phyloP scores from a whole-genome alignment of 2,329 filamentous ascomycete species.

The Aspergillus pseudoglaucus region DNA sequence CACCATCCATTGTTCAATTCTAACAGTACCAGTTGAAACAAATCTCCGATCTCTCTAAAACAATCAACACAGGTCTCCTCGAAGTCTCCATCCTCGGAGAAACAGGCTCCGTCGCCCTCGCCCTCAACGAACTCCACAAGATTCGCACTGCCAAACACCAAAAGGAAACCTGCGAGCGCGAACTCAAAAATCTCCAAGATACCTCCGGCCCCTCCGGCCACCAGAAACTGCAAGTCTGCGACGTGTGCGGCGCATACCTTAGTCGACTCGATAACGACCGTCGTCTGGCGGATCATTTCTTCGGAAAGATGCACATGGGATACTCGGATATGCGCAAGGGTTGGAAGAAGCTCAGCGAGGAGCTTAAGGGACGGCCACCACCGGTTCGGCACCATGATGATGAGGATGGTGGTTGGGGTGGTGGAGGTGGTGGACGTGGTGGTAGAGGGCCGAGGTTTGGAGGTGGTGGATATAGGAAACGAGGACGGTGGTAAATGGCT shows the following conservation, averaged over 20 bases:
- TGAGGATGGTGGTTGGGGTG: slow-evolving; percentile 47
- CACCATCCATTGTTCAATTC: not conserved
- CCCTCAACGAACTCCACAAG: slow-evolving; percentile 82
- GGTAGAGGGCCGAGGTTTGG: slow-evolving; percentile 38
- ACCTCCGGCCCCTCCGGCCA: slow-evolving; percentile 89
- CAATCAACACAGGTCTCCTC: slow-evolving; percentile 72
- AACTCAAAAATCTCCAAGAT: slow-evolving; percentile 84
- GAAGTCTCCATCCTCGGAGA: slow-evolving; percentile 84
- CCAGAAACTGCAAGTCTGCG: slow-evolving; percentile 97
- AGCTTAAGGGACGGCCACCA: slow-evolving; percentile 67
- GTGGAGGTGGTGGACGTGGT: slow-evolving; percentile 36
- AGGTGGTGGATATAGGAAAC: slow-evolving; percentile 38
- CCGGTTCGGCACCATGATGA: slow-evolving; percentile 53
- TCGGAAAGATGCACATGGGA: slow-evolving; percentile 98
- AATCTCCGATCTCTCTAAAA: slow-evolving; percentile 72
- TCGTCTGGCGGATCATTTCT: slow-evolving; percentile 91
- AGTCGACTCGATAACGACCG: slow-evolving; percentile 90
- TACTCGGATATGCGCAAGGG: slow-evolving; percentile 98
- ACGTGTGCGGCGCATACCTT: slow-evolving; percentile 94
- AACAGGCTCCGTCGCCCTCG: slow-evolving; percentile 69
- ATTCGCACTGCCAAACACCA: slow-evolving; percentile 71
- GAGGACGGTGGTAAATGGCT: slow-evolving; percentile 37
- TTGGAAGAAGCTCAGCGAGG: slow-evolving; percentile 76
- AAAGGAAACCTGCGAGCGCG: slow-evolving; percentile 77
- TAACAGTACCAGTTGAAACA: slow-evolving; percentile 56